Evolutionary conservation across 305 asterid genomes (phyloP).

Genomic region (Solanum hybrid): DNA sequence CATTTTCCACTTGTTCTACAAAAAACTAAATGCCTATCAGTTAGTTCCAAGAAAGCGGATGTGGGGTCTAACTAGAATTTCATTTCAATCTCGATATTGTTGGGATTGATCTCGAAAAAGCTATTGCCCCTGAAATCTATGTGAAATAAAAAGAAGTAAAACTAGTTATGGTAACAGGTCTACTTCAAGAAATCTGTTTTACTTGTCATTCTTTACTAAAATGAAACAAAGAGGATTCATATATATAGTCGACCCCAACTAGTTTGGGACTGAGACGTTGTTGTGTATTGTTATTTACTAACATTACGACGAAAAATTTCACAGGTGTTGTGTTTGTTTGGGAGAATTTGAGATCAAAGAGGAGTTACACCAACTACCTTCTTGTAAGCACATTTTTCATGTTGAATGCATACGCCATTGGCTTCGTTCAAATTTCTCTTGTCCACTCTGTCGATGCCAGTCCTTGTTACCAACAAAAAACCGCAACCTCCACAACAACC

Average conservation of each 20-base stretch:
- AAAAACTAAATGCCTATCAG: not conserved
- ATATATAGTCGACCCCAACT: not conserved
- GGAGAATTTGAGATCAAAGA: constrained; percentile 68
- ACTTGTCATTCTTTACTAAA: not conserved
- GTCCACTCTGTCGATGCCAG: constrained; percentile 74
- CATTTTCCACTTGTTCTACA: not conserved
- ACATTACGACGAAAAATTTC: not conserved
- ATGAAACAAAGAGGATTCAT: not conserved
- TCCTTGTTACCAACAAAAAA: constrained; percentile 7
- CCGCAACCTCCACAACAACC: not conserved
- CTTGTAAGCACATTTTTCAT: constrained; percentile 68
- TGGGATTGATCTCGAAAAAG: not conserved
- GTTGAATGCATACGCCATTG: constrained; percentile 51
- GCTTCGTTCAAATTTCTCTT: constrained; percentile 59
- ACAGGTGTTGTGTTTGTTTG: constrained; percentile 76
- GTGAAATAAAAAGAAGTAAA: not conserved
- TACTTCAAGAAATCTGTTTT: not conserved
- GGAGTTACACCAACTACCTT: constrained; percentile 44
- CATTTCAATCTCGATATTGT: not conserved
- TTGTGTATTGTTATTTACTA: not conserved
- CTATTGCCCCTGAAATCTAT: not conserved
- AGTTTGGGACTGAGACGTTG: not conserved
- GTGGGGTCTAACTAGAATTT: not conserved
- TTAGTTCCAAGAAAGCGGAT: not conserved
- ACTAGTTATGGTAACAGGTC: not conserved